Percentiles rank a stretch among this genome's conserved stretches.
phyloP scores from a whole-genome alignment of 371 early-diverging fungal genomes.

The Mucor plumbeus region DNA sequence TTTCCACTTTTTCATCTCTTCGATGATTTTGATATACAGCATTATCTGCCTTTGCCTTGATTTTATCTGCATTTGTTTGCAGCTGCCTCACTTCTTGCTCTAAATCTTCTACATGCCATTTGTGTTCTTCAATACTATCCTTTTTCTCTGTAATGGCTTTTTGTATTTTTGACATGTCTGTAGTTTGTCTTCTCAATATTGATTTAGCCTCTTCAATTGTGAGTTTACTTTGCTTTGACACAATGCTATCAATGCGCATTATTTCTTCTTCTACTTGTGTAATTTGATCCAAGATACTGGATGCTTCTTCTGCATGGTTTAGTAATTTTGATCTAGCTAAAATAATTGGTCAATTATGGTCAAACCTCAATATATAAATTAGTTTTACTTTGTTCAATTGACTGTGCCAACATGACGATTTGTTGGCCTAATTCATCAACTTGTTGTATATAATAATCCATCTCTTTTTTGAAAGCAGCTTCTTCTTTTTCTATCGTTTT shows the following conservation, averaged over 20 bases:
- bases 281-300: not conserved
- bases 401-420: not conserved
- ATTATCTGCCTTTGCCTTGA: not conserved
- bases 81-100: constrained; percentile 1
- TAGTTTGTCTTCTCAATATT: constrained; percentile 6
- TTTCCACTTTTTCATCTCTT: constrained; percentile 8
- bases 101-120: constrained; percentile 18
- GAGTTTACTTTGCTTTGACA: not conserved
- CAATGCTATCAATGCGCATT: not conserved
- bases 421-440: not conserved
- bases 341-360: no score
- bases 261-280: constrained; percentile 7
- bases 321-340: not conserved
- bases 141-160: constrained; percentile 8
- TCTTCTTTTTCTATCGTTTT: not conserved
- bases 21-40: not conserved
- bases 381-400: constrained; percentile 11
- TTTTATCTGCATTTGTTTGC: not conserved
- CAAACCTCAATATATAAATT: no score
- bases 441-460: not conserved
- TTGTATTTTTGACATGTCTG: not conserved
- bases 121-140: constrained; percentile 11
- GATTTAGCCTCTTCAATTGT: constrained; percentile 23
- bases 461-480: not conserved
- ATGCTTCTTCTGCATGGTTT: not conserved